Conservation (phyloP, 78 protist genomes). For the Monosiga brevicollis region DNA sequence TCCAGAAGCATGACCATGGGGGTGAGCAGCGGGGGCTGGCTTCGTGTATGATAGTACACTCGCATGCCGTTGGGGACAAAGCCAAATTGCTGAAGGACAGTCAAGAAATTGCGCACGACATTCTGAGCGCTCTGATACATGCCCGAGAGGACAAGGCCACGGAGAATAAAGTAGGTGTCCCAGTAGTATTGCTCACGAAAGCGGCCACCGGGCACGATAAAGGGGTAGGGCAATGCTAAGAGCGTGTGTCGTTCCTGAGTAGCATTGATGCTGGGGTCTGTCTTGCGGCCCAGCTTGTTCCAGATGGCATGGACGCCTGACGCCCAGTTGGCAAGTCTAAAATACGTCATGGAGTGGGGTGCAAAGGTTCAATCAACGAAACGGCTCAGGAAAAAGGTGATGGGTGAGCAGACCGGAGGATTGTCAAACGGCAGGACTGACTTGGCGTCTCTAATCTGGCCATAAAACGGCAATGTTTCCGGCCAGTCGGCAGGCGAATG, state of each 20-base stretch:
- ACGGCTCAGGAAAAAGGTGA: not conserved
- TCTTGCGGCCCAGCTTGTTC: not conserved
- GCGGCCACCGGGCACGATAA: slow-evolving; percentile 62
- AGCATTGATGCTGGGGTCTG: not conserved
- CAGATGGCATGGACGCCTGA: not conserved
- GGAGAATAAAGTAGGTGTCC: slow-evolving; percentile 58
- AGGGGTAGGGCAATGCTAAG: slow-evolving; percentile 35
- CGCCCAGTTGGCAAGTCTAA: not conserved
- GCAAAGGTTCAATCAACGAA: not conserved
- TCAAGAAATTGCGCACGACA: not conserved
- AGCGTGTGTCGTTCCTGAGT: not conserved
- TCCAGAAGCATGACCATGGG: slow-evolving; percentile 55
- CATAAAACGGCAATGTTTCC: not conserved
- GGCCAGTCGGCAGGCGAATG: not conserved
- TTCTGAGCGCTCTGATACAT: not conserved
- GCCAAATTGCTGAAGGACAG: slow-evolving; percentile 12
- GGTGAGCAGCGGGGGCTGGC: slow-evolving; percentile 64
- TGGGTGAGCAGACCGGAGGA: not conserved
- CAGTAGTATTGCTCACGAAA: slow-evolving; percentile 61
- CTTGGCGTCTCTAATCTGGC: no score
- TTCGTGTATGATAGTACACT: slow-evolving; percentile 43
- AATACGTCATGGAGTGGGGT: not conserved
- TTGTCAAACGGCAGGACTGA: no score
- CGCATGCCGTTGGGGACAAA: slow-evolving; percentile 73
- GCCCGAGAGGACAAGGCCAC: slow-evolving; percentile 33